Evolutionary conservation across 345 rosid genomes (phyloP), one percentile per base, ranked within the genome.

Genomic region (Alliaria petiolata): DNA sequence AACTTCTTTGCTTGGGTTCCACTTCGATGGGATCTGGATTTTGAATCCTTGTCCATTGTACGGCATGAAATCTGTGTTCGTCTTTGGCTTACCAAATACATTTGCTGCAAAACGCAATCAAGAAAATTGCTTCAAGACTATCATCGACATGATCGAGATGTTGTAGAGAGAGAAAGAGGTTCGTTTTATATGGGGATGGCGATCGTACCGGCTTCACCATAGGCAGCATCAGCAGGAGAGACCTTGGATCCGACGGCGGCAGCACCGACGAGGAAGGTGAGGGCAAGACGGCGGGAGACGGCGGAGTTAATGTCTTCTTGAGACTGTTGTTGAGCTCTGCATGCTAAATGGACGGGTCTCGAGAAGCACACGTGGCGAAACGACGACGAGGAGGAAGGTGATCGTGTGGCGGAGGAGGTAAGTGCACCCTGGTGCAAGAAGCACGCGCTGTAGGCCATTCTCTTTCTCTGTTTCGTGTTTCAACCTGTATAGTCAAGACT

Each of bases 191-290:
- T 1, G 25, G 25, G n/a, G n/a, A n/a, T 15, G 12, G 2, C 34
- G 49, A 14, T 43, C 33, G 15, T 83, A 90, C 97, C 97, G 28
- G 97, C 84, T 85, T 93, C 96, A 31, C 98, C 98, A 46, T 93
- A 93, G 78, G 98, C 96, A 11, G 98, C 98, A 43, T 85, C 95
- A 50, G 98, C 98, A 47, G 98, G 96, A 28, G 97, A 81, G 53
- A 83, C 96, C 86, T 80, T 91, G 67, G 90, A 87, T 65, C 89
- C 92, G 6, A 89, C 14, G 43, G 95, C 92, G 0, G 95, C 98
- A 54, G 90, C 87, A 25, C 97, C 96, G 8, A 89, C 67, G 58
- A 93, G 89, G 12, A 86, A 76, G 5, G 92, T 86, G 69, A 93
- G 95, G 61, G 92, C 96, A 79, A 91, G 74, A 42, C 98, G 82